Base-by-base conservation (phyloP, 371 early-diverging fungal species). In the Mortierella sp. region DNA sequence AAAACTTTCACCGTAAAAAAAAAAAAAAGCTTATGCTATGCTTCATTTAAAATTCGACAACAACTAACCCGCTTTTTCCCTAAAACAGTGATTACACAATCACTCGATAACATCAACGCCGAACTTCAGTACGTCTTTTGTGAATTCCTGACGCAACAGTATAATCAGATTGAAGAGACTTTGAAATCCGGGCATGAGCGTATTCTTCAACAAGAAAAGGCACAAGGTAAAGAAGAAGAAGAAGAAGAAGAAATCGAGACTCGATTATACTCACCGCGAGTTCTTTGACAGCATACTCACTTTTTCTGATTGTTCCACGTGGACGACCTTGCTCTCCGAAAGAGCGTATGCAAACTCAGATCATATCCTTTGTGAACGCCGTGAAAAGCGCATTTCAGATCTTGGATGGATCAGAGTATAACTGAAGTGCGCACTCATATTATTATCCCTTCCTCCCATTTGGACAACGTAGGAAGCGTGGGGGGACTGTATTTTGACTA, bases 171-270 rank as follows among this genome's bases (percentile, higher is more conserved):
- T 52, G 77, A 70, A 21, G 65, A 59, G 11, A 43, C 41, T 4
- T 41, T 76, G 36, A 50, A 22, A 15, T 40, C 41, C 1, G 41
- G 13, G 16, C 55, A 58, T 6, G 52, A 57, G 3, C 57, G 47
- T 6, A 71, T 70, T 52, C 13, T 21, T 13, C 63, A n/a, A 6
- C 72, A 67, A 32, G 71, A 71, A n/a, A 53, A 64, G 32, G 68
- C 63, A 2, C 77, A 76, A 71, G 72, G 77, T 67, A 82, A 40
- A 84, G n/a, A 7, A 85, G 52, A 32, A 58, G 61, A 74, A 81
- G 84, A 52, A 82, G 67, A 4, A 47, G n/a, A 8, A 72, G 47
- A 41, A 80, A 62, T 5, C 65, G 22, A 22, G 1, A 28, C 28
- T 2, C 28, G 55, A 55, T 9, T 10, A 28, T 22, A 55, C 13